Conservation (phyloP, 2,329 filamentous ascomycete genomes). For the Botrytis squamosa region DNA sequence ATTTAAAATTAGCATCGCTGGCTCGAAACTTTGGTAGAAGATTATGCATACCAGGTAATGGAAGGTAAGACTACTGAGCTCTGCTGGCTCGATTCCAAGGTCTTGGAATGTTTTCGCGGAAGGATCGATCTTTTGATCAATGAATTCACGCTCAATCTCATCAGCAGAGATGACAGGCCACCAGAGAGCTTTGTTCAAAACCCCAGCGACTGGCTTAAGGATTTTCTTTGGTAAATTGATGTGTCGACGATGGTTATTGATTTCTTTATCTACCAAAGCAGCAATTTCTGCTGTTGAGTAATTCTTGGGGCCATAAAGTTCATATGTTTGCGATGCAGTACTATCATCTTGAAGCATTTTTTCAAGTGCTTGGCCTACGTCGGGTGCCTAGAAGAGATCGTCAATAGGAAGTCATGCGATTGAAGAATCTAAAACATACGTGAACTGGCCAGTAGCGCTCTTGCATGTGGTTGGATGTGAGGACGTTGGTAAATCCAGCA, state of each 20-base stretch:
- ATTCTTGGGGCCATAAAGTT: conserved; percentile 90
- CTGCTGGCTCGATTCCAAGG: conserved; percentile 82
- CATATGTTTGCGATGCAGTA: conserved; percentile 86
- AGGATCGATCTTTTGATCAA: conserved; percentile 88
- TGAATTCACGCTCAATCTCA: conserved; percentile 86
- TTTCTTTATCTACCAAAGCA: conserved; percentile 85
- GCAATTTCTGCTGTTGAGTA: conserved; percentile 89
- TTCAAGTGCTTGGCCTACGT: conserved; percentile 87
- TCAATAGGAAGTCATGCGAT: conserved; percentile 16
- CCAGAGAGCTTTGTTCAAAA: conserved; percentile 83
- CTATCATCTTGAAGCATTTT: conserved; percentile 86
- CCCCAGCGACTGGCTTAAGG: conserved; percentile 69
- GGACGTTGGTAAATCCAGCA: conserved; percentile 73
- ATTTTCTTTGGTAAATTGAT: conserved; percentile 84
- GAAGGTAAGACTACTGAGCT: conserved; percentile 84
- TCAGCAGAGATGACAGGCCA: conserved; percentile 83
- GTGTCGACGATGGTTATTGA: conserved; percentile 83
- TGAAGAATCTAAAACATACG: conserved; percentile 46
- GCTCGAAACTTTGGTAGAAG: background rate
- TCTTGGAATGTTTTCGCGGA: conserved; percentile 95
- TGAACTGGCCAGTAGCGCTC: conserved; percentile 91
- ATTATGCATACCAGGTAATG: conserved; percentile 75
- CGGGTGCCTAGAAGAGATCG: conserved; percentile 62
- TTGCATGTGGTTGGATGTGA: conserved; percentile 91
- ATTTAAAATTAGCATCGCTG: background rate